Evolutionary conservation across 208 protist species (phyloP), one percentile per base, ranked within the genome.

Genomic region (Vickermania spadyakhi): DNA sequence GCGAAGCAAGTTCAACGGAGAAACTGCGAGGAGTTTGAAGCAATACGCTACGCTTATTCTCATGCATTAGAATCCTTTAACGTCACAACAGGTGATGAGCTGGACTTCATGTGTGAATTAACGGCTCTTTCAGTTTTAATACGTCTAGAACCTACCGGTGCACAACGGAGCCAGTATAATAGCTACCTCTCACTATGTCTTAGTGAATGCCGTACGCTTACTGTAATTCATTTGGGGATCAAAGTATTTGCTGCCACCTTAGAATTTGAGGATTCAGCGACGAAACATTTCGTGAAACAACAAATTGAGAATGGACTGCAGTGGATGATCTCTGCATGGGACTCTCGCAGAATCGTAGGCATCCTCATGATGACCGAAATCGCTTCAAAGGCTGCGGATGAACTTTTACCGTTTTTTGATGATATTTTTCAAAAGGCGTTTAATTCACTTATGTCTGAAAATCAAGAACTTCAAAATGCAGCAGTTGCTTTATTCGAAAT

Each of bases 121-220:
- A 86, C 82, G n/a, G 76, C 79, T 2, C 60, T 94, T 2, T 75
- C 79, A 56, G 89, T 91, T 67, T 63, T 94, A 1, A 67, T 90
- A 5, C 75, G 70, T 41, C 70, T 91, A 7, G 81, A 89, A 31
- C 63, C 91, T 2, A 89, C 87, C 1, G 70, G 80, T 7, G 81
- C 76, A 52, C 87, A 91, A 53, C 41, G 89, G 0, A 82, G 74
- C 51, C 83, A 88, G 64, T 94, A 81, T 60, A 90, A 85, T 64
- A 89, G 79, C 66, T 94, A 91, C 62, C 55, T 90, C 31, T 72
- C 72, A 0, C 71, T 94, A 11, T 94, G 87, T 50, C 66, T 94
- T 2, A 58, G 62, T 31, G 68, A 56, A 14, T 79, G 85, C n/a
- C 36, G 18, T 45, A n/a, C 36, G 18, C 11, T 45, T 45, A 45